Percentiles rank a stretch among this genome's conserved stretches.
phyloP scores from a whole-genome alignment of 2,329 filamentous ascomycete genomes.

The Tolypocladium pustulatum region DNA sequence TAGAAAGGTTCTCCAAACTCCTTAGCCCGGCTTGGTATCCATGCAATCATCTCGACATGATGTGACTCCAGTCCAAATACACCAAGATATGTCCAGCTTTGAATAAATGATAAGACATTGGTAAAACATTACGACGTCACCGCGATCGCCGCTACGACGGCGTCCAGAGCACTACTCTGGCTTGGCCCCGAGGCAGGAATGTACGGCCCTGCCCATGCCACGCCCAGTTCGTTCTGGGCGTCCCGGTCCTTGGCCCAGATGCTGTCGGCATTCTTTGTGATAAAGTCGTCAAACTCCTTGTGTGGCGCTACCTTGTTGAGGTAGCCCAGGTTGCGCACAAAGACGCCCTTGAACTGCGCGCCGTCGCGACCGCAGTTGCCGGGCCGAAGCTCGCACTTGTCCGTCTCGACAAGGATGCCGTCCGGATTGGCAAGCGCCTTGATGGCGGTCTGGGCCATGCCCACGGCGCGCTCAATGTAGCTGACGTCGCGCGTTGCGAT shows the following conservation, averaged over 20 bases:
- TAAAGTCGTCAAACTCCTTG: constrained; percentile 38
- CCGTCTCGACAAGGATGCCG: constrained; percentile 33
- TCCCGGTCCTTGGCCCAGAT: constrained; percentile 53
- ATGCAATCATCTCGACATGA: neutral
- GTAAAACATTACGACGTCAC: constrained; percentile 13
- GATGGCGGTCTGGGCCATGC: constrained; percentile 44
- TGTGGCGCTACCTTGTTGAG: constrained; percentile 42
- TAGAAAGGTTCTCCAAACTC: neutral
- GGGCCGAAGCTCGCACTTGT: constrained; percentile 20
- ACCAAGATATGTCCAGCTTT: neutral
- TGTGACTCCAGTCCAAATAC: neutral
- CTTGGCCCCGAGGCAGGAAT: constrained; percentile 40
- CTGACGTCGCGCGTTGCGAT: constrained; percentile 28
- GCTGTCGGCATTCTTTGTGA: constrained; percentile 50
- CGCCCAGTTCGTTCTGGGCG: constrained; percentile 37
- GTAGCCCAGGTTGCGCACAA: constrained; percentile 52
- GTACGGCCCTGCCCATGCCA: constrained; percentile 56
- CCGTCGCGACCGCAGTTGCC: constrained; percentile 35
- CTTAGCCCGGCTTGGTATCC: neutral
- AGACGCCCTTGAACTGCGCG: constrained; percentile 64
- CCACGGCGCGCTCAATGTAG: constrained; percentile 30
- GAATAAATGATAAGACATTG: neutral
- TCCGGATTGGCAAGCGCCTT: constrained; percentile 28
- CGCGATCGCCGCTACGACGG: constrained; percentile 49
- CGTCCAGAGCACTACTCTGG: constrained; percentile 57